Evolutionary conservation across 805 yeast genomes (phyloP), one percentile per base, ranked within the genome.

Genomic region (Metschnikowia reukaufii): DNA sequence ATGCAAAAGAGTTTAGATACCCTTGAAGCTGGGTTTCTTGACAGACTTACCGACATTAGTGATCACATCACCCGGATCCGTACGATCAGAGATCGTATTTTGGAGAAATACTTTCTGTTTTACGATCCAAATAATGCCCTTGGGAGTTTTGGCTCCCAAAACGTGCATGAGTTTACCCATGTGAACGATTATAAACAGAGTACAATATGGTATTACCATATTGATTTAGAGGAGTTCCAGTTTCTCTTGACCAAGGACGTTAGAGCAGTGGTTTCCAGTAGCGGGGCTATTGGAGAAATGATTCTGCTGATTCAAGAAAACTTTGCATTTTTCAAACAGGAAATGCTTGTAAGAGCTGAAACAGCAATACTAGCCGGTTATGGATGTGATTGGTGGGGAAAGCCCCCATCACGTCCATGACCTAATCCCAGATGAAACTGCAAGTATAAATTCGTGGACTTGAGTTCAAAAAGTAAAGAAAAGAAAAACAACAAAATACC

Each of bases 181-280:
- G 37, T 31, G 32, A 15, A 33, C 13, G 15, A 32, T 8, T 40
- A 40, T 31, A 32, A 25, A 23, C 15, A 33, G 15, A 33, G 19
- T 5, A 29, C 44, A 6, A 15, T 33, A 16, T 40, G 44, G 44
- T 37, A 40, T 30, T 21, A 15, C 17, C 37, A 33, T 5, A 37
- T 23, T 10, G 20, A 23, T 15, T 19, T 31, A 18, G 30, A 39
- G 13, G 36, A 32, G n/a, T 19, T 39, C 12, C 18, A 32, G 31
- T 29, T 4, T 13, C 36, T 39, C 10, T 31, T 39, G 43, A 12
- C 29, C 3, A 32, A 21, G 6, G 29, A 32, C 13, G 36, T 39
- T 15, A 21, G 31, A 20, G 20, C 35, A 8, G 19, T 39, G 15
- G 13, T 7, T 8, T n/a, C 17, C 6, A 21, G 30, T 18, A 39